Conservation (phyloP, 1,284 basidiomycete genomes). For the Rhodotorula sp. region DNA sequence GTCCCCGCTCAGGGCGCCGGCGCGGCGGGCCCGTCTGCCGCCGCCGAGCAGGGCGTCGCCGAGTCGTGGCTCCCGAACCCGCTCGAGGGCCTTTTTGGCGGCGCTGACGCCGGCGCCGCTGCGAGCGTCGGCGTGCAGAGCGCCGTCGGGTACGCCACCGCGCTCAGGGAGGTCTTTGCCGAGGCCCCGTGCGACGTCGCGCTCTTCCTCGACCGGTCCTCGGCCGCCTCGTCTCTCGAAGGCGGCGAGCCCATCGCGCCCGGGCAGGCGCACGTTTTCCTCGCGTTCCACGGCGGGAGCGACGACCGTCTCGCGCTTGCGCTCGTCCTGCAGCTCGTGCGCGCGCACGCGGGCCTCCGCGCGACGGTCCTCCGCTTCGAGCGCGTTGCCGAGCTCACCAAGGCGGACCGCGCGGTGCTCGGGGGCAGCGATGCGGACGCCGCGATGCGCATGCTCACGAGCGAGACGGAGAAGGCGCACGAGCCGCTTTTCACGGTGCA, state of each 20-base stretch:
- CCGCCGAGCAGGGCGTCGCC: slow-evolving; percentile 40
- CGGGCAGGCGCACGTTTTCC: slow-evolving; percentile 64
- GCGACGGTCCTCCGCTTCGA: slow-evolving; percentile 70
- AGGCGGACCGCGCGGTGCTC: slow-evolving; percentile 36
- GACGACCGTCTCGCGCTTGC: slow-evolving; percentile 83
- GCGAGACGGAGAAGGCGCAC: background rate
- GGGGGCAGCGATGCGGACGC: slow-evolving; percentile 41
- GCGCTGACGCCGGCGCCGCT: slow-evolving; percentile 33
- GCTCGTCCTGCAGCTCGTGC: slow-evolving; percentile 76
- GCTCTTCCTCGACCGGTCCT: slow-evolving; percentile 61
- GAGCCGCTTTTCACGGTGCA: slow-evolving; percentile 40
- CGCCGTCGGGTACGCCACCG: slow-evolving; percentile 56
- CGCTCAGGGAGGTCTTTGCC: slow-evolving; percentile 76
- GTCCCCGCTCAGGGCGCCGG: background rate
- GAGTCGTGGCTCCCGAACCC: slow-evolving; percentile 52
- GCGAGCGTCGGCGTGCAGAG: slow-evolving; percentile 24
- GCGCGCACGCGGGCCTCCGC: slow-evolving; percentile 60
- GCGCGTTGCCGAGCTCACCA: slow-evolving; percentile 38
- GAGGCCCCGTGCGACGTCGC: slow-evolving; percentile 61
- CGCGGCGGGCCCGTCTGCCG: background rate
- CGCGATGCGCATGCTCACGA: slow-evolving; percentile 47
- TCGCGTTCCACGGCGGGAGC: slow-evolving; percentile 89
- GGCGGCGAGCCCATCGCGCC: background rate
- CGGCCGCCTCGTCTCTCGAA: background rate
- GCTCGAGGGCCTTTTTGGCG: slow-evolving; percentile 66